These are phyloP conservation scores for Croton setiger DNA, from an alignment of 441 rosid species.

Conservation along the genomic window DNA sequence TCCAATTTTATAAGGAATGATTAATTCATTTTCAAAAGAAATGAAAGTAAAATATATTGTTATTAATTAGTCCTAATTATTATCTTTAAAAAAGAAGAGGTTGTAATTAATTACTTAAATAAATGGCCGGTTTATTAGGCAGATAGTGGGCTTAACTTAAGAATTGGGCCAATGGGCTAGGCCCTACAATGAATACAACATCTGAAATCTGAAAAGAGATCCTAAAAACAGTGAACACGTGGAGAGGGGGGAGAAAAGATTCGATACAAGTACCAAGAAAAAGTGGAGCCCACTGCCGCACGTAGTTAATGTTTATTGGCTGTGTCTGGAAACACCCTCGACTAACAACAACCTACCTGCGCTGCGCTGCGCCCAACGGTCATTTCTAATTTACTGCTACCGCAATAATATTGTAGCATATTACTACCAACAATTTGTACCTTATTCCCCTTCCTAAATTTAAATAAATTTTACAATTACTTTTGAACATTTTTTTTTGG, in stretches of 20 bases:
- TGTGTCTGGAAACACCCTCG: background rate
- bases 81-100: too few relatives aligned
- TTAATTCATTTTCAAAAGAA: too few relatives aligned
- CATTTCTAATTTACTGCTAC: background rate
- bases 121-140: background rate
- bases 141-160: background rate
- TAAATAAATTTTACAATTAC: too few relatives aligned
- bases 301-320: conserved; percentile 18
- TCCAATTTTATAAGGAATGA: too few relatives aligned
- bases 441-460: too few relatives aligned
- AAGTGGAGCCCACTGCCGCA: conserved; percentile 16
- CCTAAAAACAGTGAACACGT: conserved; percentile 4
- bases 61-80: too few relatives aligned
- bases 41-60: too few relatives aligned
- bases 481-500: too few relatives aligned
- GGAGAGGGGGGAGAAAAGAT: background rate
- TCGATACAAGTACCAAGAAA: conserved; percentile 19
- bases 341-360: background rate
- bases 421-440: background rate
- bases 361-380: conserved; percentile 14
- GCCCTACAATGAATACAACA: background rate
- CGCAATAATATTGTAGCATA: background rate
- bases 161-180: background rate
- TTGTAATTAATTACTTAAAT: too few relatives aligned
- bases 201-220: background rate